phyloP scores from a whole-genome alignment of 768 basidiomycete genomes.

The Cyathus striatus region DNA sequence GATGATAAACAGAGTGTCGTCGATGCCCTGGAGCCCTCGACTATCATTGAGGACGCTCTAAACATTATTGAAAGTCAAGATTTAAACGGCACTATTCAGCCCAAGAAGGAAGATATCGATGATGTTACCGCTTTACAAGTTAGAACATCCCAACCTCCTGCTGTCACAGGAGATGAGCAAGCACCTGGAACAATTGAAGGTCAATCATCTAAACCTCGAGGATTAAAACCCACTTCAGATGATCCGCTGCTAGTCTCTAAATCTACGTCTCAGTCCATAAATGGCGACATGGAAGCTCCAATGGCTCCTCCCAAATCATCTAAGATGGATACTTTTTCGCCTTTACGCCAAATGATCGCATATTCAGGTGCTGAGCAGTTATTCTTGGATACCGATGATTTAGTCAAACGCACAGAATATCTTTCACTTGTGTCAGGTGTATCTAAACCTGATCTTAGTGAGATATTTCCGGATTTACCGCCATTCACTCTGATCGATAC shows the following conservation, averaged over 20 bases:
- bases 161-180: conserved; percentile 4
- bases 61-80: conserved; percentile 22
- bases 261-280: conserved; percentile 33
- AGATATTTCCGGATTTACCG: conserved; percentile 83
- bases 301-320: conserved; percentile 30
- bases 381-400: conserved; percentile 26
- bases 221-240: conserved; percentile 50
- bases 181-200: conserved; percentile 3
- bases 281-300: conserved; percentile 27
- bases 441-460: conserved; percentile 44
- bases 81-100: conserved; percentile 18
- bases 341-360: conserved; percentile 57
- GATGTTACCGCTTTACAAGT: conserved; percentile 33
- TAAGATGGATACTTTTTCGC: conserved; percentile 45
- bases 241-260: conserved; percentile 49
- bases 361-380: conserved; percentile 54
- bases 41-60: conserved; percentile 54
- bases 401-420: conserved; percentile 20
- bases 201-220: conserved; percentile 14
- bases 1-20: conserved; percentile 53
- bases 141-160: neutral
- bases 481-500: conserved; percentile 53
- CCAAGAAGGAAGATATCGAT: conserved; percentile 50
- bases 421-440: conserved; percentile 9
- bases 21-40: conserved; percentile 55